Evolutionary conservation across 257 asterid species (phyloP).

Genomic region (Vinca minor): DNA sequence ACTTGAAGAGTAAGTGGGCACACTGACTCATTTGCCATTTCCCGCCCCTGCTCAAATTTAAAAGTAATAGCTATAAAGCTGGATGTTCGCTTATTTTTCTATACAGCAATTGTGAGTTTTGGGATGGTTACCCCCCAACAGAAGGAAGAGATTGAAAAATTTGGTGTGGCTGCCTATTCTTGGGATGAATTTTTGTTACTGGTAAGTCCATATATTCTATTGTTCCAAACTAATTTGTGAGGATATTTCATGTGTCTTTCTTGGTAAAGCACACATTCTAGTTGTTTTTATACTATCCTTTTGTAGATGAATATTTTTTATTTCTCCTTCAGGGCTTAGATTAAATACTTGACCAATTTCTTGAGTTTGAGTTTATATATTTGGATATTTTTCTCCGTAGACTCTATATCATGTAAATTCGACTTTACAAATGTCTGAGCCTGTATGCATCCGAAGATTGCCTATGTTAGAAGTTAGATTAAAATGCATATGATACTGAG

Average conservation of each 20-base stretch:
- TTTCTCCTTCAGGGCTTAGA: too few relatives aligned
- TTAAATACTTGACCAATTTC: background rate
- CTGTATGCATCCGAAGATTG: background rate
- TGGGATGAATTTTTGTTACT: constrained; percentile 71
- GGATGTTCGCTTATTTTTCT: constrained; percentile 11
- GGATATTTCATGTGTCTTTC: background rate
- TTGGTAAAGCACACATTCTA: background rate
- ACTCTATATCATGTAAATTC: background rate
- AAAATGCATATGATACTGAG: too few relatives aligned
- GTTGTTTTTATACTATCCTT: background rate
- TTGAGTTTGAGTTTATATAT: background rate
- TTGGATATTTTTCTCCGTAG: background rate
- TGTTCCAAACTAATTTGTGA: background rate
- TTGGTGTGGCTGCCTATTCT: constrained; percentile 52
- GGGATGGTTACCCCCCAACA: constrained; percentile 62
- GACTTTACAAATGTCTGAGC: background rate
- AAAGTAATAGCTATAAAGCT: background rate
- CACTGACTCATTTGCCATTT: constrained; percentile 1
- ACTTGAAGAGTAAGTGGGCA: constrained; percentile 69
- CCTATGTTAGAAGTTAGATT: too few relatives aligned
- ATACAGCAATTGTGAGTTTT: constrained; percentile 77
- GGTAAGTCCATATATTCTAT: constrained; percentile 37
- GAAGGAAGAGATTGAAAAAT: constrained; percentile 58
- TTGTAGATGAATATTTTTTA: background rate
- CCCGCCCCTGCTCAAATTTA: background rate